Conservation (phyloP, 2,329 filamentous ascomycete genomes). For the Colletotrichum chrysophilum region DNA sequence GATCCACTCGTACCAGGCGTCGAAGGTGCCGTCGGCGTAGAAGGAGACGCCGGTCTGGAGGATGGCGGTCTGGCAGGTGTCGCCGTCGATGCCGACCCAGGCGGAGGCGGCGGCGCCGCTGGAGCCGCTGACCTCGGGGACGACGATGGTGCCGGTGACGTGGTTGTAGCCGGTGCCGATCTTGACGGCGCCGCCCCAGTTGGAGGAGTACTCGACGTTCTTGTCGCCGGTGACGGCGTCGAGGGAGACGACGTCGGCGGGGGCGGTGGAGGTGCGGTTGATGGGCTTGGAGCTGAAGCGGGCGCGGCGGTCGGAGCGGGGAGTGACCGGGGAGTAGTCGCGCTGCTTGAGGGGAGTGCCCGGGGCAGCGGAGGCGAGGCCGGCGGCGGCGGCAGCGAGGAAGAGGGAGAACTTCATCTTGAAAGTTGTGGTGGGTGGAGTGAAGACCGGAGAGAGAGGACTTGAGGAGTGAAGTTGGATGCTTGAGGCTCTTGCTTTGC, state of each 20-base stretch:
- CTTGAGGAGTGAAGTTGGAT: neutral
- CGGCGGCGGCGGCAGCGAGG: slow-evolving; percentile 18
- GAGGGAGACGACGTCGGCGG: neutral
- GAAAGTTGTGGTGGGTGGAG: neutral
- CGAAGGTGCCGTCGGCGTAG: slow-evolving; percentile 37
- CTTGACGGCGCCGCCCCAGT: slow-evolving; percentile 35
- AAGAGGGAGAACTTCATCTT: slow-evolving; percentile 20
- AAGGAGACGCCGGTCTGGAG: slow-evolving; percentile 50
- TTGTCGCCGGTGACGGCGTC: neutral
- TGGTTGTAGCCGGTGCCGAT: slow-evolving; percentile 29
- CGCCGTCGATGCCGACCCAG: slow-evolving; percentile 55
- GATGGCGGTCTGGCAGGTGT: slow-evolving; percentile 43
- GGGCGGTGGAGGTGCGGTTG: slow-evolving; percentile 1
- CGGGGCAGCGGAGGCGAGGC: slow-evolving; percentile 20
- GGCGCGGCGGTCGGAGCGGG: neutral
- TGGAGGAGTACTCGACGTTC: slow-evolving; percentile 27
- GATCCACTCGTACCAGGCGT: slow-evolving; percentile 54
- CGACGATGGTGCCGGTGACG: slow-evolving; percentile 33
- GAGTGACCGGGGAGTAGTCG: slow-evolving; percentile 2
- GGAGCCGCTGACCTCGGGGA: slow-evolving; percentile 27
- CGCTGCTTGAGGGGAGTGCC: slow-evolving; percentile 9
- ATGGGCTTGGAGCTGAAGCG: slow-evolving; percentile 20
- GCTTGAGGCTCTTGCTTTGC: neutral
- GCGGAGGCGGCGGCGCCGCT: slow-evolving; percentile 35
- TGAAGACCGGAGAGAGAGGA: neutral